A percentile compares a stretch with the other conserved stretches of the same genome.
Evolutionary conservation across 1,284 basidiomycete species (phyloP).

Genomic region (Trichosporon sp.): DNA sequence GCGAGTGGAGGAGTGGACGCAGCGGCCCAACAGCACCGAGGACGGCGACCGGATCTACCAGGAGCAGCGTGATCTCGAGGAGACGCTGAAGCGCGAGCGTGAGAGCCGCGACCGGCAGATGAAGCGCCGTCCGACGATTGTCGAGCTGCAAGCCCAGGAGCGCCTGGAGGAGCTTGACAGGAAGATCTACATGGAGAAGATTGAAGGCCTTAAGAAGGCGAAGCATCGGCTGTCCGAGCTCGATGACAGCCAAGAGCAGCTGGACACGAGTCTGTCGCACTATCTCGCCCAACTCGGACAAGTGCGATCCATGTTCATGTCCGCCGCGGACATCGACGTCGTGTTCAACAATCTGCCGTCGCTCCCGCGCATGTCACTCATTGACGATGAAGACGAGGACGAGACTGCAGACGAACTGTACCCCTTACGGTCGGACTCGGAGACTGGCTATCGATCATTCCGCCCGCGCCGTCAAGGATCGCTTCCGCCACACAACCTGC

Average conservation of each 20-base stretch:
- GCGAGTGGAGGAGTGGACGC: neutral
- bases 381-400: neutral
- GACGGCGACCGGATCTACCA: neutral
- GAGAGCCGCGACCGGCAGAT: neutral
- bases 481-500: slow-evolving; percentile 8
- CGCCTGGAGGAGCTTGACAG: slow-evolving; percentile 7
- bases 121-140: neutral
- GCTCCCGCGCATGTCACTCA: neutral
- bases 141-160: slow-evolving; percentile 9
- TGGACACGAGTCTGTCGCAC: slow-evolving; percentile 28
- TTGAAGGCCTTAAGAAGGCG: neutral
- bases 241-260: slow-evolving; percentile 3
- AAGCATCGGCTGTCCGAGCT: neutral
- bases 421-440: slow-evolving; percentile 2
- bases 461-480: slow-evolving; percentile 10
- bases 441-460: neutral
- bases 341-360: slow-evolving; percentile 20
- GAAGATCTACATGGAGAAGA: slow-evolving; percentile 11
- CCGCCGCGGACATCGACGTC: slow-evolving; percentile 29
- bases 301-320: slow-evolving; percentile 20
- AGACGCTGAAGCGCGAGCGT: slow-evolving; percentile 3
- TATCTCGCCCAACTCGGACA: slow-evolving; percentile 33
- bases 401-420: slow-evolving; percentile 7
- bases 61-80: neutral
- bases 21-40: neutral